Conservation (phyloP, 177 flowering plant genomes). For the Telopea speciosissima region DNA sequence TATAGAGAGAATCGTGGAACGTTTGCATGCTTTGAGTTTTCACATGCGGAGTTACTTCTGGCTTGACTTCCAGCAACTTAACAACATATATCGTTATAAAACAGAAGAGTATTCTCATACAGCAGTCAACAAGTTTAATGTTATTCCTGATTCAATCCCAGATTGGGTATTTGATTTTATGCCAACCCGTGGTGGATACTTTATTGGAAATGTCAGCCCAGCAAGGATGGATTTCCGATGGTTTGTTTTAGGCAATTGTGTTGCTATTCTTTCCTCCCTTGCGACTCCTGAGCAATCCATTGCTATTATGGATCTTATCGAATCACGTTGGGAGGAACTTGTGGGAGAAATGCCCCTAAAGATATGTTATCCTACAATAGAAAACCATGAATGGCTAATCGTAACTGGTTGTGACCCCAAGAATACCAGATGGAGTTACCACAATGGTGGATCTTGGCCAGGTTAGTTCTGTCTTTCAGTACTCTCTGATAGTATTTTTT, state of each 20-base stretch:
- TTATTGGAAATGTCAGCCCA: slow-evolving; percentile 41
- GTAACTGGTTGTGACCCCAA: slow-evolving; percentile 48
- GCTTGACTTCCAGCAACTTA: slow-evolving; percentile 38
- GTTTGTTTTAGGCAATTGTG: slow-evolving; percentile 36
- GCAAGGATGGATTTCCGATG: slow-evolving; percentile 42
- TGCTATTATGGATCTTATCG: slow-evolving; percentile 47
- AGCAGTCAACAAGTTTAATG: slow-evolving; percentile 40
- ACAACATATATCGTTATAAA: slow-evolving; percentile 36
- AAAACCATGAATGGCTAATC: slow-evolving; percentile 44
- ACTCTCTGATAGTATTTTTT: not conserved
- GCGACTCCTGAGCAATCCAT: slow-evolving; percentile 38
- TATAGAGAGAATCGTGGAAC: slow-evolving; percentile 30
- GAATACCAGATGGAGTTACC: slow-evolving; percentile 52
- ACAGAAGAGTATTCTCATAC: slow-evolving; percentile 40
- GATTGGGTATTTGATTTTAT: slow-evolving; percentile 44
- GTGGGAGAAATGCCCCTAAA: slow-evolving; percentile 50
- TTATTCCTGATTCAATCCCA: slow-evolving; percentile 40
- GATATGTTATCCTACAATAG: slow-evolving; percentile 39
- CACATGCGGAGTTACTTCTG: slow-evolving; percentile 44
- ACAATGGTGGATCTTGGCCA: slow-evolving; percentile 57
- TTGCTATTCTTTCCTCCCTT: slow-evolving; percentile 35
- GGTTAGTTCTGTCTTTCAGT: slow-evolving; percentile 17
- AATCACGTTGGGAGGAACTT: slow-evolving; percentile 45
- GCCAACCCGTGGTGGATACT: slow-evolving; percentile 40
- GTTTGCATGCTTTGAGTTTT: slow-evolving; percentile 34